Evolutionary conservation across 208 protist genomes (phyloP).

Genomic region (Trypanosoma scelopori): DNA sequence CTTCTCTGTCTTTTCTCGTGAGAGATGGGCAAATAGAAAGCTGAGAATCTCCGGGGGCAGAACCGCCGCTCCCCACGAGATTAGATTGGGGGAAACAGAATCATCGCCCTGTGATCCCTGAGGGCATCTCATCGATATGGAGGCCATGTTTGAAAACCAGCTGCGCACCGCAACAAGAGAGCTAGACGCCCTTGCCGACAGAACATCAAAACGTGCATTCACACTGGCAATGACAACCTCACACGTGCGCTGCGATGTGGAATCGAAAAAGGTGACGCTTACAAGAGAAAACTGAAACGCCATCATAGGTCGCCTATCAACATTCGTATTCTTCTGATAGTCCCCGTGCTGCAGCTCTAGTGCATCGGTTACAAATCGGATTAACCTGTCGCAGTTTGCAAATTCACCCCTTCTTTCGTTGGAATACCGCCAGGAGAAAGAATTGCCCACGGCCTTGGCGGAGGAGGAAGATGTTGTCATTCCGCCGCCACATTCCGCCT

Average conservation of each 20-base stretch:
- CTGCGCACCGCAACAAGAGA: slow-evolving; percentile 18
- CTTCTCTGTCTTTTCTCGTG: not conserved
- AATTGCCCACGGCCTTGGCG: not conserved
- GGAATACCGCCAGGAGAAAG: not conserved
- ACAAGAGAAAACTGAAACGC: slow-evolving; percentile 18
- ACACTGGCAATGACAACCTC: slow-evolving; percentile 21
- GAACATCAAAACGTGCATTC: slow-evolving; percentile 2
- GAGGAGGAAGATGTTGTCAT: too few species aligned
- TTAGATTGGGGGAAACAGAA: not conserved
- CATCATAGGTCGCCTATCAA: not conserved
- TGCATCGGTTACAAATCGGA: slow-evolving; percentile 5
- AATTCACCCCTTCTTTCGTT: slow-evolving; percentile 8
- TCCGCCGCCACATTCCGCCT: not conserved
- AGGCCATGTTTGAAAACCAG: slow-evolving; percentile 14
- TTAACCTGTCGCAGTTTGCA: slow-evolving; percentile 1
- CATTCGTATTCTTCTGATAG: not conserved
- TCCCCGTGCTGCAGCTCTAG: too few species aligned
- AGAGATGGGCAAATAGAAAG: slow-evolving; percentile 19
- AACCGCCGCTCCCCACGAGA: not conserved
- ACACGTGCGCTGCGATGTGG: not conserved
- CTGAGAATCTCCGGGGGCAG: slow-evolving; percentile 9
- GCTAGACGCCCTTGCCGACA: slow-evolving; percentile 8
- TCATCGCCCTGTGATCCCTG: not conserved
- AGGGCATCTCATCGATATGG: not conserved
- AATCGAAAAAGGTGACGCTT: slow-evolving; percentile 20